Base-by-base conservation (phyloP, 306 rosid species). In the Hippophae rhamnoides region DNA sequence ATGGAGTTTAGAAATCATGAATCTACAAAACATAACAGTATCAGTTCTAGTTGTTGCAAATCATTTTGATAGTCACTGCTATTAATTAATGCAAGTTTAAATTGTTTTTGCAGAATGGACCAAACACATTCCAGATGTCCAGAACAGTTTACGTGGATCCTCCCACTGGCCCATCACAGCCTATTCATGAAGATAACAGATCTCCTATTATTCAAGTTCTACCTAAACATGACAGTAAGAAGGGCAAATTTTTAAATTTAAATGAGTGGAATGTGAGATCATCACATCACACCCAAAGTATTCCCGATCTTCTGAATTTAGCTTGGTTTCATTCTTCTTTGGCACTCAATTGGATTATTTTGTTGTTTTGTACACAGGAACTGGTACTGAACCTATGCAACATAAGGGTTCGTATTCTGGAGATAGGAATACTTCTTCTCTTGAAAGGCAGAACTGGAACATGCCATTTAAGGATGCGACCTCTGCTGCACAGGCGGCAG, bases 401-500 rank as follows among this genome's bases (percentile, higher is more conserved):
- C 61, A 58, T 65, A 79, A 71, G 69, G 65, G 69, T 72, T 26
- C 80, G 27, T 60, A 65, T 74, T 64, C 84, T 58, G 87, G 67
- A 66, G 76, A 76, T 56, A 74, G 69, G 54, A 74, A 68, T 65
- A 13, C 70, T 49, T 61, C 38, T 74, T 62, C 86, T 66, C 13
- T 9, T 4, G 74, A 70, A 50, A 68, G 72, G 72, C 81, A 72
- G 64, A 74, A 74, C 47, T 78, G 88, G 87, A 82, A 70, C 72
- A 76, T 86, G 94, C 81, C 82, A 62, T 92, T 92, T 60, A 85
- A 80, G 78, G 99, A 92, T 78, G 99, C 95, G 60, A 79, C 94
- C 63, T 82, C 96, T 65, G 99, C 99, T 46, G 99, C 99, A 0
- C 87, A 78, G 85, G 96, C 90, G 54, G 99, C 99, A 61, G 96